Evolutionary conservation across 2,329 filamentous ascomycete genomes (phyloP), one percentile per base, ranked within the genome.

Genomic region (Gnomoniopsis smithogilvyi): DNA sequence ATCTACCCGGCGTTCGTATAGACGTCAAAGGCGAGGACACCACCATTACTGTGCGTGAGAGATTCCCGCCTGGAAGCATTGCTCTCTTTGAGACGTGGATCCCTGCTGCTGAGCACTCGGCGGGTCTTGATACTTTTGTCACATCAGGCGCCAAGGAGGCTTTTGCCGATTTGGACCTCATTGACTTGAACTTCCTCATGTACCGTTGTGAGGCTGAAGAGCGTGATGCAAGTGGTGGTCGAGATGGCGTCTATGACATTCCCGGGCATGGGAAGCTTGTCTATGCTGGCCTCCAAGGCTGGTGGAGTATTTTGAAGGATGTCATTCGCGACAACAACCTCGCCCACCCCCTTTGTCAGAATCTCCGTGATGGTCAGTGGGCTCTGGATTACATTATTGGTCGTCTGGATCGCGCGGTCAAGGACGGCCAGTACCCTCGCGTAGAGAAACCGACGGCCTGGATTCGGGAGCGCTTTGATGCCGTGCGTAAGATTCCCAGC

Each of bases 51-150:
- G 86, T 96, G 17, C 87, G 90, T 2, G 87, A 92, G 50, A 85
- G 87, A 62, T 96, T 99, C 70, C 91, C 92, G 3, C 93, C 96
- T 15, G 95, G 95, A 60, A 96, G 92, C 64, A 96, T 99, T 65
- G 92, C 93, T 2, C 79, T 99, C 2, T 96, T 97, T 66, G 93
- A 98, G 76, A 99, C 95, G 0, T 98, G 90, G 88, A 95, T 98
- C 30, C 93, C 93, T 3, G 86, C 86, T 24, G 90, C 90, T 2
- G 92, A 97, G 69, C 90, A 96, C 71, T 87, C 89, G 1, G 83
- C 88, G 45, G 91, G 92, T 22, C 78, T 99, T 19, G 93, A 97
- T 70, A 89, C 86, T 47, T 96, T 90, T 70, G 89, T 97, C 59
- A 95, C 91, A 0, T 89, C 88, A 30, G 92, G 91, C 34, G 92